Evolutionary conservation across 768 basidiomycete species (phyloP).

Genomic region (Mycena filopes): DNA sequence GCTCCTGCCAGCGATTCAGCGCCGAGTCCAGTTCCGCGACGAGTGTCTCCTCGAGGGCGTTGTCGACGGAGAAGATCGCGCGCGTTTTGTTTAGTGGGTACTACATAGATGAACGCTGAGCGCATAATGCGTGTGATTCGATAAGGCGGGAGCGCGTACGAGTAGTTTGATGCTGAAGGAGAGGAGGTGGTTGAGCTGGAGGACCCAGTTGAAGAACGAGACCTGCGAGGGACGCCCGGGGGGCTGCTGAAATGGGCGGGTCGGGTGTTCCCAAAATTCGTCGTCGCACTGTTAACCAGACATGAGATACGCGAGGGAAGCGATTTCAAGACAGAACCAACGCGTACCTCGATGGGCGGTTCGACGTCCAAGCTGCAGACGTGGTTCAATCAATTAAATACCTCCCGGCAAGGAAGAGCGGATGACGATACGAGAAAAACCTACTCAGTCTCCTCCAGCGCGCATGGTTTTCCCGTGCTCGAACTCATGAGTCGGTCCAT

Average conservation of each 20-base stretch:
- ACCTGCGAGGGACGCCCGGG: constrained; percentile 55
- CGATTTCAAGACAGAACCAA: too few relatives aligned
- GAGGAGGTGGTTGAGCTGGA: constrained; percentile 62
- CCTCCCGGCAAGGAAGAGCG: too few relatives aligned
- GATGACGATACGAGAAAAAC: too few relatives aligned
- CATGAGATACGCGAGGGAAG: too few relatives aligned
- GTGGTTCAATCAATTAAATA: too few relatives aligned
- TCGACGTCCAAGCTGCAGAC: constrained; percentile 73
- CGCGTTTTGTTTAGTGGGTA: constrained; percentile 61
- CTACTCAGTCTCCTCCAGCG: constrained; percentile 63
- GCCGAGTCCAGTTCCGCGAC: constrained; percentile 73
- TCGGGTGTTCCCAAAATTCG: constrained; percentile 68
- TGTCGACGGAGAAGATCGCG: constrained; percentile 17
- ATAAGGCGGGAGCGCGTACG: constrained; percentile 42
- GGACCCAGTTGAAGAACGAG: constrained; percentile 53
- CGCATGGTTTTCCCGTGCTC: constrained; percentile 65
- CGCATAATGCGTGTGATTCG: background rate
- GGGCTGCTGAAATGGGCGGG: constrained; percentile 64
- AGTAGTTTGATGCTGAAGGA: constrained; percentile 62
- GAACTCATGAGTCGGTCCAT: constrained; percentile 39
- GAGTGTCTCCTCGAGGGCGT: constrained; percentile 60
- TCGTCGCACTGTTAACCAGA: too few relatives aligned
- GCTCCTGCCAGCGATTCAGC: constrained; percentile 70
- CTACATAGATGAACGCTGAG: constrained; percentile 38
- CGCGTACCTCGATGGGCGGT: constrained; percentile 65